These are phyloP conservation scores for Carex littledalei DNA, from an alignment of 176 grass and related monocot species.

Conservation along the genomic window DNA sequence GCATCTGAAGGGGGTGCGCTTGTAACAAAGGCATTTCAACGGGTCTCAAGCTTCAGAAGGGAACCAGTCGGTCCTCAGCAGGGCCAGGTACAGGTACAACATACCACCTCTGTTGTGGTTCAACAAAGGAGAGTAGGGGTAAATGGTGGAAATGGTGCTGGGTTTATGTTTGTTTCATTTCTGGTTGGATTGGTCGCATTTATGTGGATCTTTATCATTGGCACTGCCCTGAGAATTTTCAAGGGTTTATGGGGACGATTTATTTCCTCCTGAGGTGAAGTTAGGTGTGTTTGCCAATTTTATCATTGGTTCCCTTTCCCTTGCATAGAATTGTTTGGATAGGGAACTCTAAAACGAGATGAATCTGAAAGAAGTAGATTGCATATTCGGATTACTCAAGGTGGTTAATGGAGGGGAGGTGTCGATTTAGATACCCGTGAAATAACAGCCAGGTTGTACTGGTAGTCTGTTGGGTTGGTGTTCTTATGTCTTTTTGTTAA, in stretches of 20 bases:
- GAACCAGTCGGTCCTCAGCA: conserved; percentile 25
- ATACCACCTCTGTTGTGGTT: conserved; percentile 16
- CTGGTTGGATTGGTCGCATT: conserved; percentile 56
- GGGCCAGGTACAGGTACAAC: conserved; percentile 16
- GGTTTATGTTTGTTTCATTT: conserved; percentile 50
- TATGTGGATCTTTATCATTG: conserved; percentile 55
- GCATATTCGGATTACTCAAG: neutral
- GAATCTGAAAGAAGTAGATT: neutral
- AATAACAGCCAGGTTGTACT: neutral
- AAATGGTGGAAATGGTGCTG: conserved; percentile 9
- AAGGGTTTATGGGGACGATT: conserved; percentile 44
- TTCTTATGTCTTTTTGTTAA: neutral
- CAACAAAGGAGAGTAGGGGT: conserved; percentile 23
- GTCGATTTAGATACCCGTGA: neutral
- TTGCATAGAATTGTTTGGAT: conserved; percentile 9
- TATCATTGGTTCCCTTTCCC: neutral
- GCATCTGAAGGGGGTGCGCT: conserved; percentile 67
- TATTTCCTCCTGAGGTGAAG: neutral
- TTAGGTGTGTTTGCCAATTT: neutral
- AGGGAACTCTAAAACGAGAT: neutral
- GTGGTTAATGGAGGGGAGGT: neutral
- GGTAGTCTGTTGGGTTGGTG: neutral
- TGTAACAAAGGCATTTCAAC: conserved; percentile 49
- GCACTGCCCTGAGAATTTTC: conserved; percentile 42
- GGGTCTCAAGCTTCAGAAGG: conserved; percentile 75